These are phyloP conservation scores for Pseudocercospora macadamiae DNA, from an alignment of 2,329 filamentous ascomycete genomes.

Conservation along the genomic window DNA sequence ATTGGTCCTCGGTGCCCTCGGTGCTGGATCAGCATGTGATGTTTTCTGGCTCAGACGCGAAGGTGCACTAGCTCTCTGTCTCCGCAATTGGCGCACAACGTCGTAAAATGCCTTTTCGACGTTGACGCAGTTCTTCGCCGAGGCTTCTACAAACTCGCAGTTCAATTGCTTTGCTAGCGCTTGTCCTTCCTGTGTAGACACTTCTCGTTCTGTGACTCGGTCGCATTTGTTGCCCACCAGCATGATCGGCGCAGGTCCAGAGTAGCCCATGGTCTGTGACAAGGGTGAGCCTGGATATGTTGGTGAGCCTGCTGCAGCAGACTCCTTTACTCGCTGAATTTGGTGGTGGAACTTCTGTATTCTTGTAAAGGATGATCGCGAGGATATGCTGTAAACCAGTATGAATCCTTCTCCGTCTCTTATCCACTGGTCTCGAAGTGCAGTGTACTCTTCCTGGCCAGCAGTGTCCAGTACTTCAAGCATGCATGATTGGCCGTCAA, in stretches of 20 bases:
- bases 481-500: conserved; percentile 95
- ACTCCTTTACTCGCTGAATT: conserved; percentile 96
- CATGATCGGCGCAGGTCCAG: conserved; percentile 87
- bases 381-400: conserved; percentile 97
- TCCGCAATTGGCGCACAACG: conserved; percentile 85
- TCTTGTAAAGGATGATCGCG: conserved; percentile 88
- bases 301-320: conserved; percentile 69
- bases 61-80: conserved; percentile 62
- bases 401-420: conserved; percentile 97
- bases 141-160: conserved; percentile 96
- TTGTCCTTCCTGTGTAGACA: conserved; percentile 93
- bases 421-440: conserved; percentile 96
- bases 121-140: conserved; percentile 97
- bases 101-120: conserved; percentile 99
- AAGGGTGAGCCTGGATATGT: conserved; percentile 77
- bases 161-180: conserved; percentile 88
- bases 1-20: conserved; percentile 20
- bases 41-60: conserved; percentile 23
- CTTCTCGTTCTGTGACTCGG: conserved; percentile 90
- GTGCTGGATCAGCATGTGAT: conserved; percentile 17
- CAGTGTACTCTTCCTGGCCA: conserved; percentile 97
- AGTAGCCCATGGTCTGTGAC: conserved; percentile 58
- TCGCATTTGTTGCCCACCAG: conserved; percentile 98
- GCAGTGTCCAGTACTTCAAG: conserved; percentile 96
- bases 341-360: conserved; percentile 97